These are phyloP conservation scores for Suhomyces bolitotheri DNA, from an alignment of 1,139 yeast species.

Conservation along the genomic window DNA sequence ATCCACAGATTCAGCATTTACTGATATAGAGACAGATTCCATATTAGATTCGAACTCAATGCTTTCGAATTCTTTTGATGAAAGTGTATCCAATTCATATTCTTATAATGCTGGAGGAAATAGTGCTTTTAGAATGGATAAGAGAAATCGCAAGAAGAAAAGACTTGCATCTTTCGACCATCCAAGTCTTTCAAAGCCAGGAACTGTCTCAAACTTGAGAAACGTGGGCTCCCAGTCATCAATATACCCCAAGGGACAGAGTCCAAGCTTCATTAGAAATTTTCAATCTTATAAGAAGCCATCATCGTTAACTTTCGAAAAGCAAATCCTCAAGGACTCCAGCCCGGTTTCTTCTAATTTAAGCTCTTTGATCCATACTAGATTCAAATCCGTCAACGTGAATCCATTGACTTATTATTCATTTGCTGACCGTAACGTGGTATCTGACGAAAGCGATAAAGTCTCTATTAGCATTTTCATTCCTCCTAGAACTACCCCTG, in stretches of 20 bases:
- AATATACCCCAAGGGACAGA: slow-evolving; percentile 1
- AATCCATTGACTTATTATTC: slow-evolving; percentile 57
- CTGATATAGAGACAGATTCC: slow-evolving; percentile 46
- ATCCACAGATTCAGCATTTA: slow-evolving; percentile 45
- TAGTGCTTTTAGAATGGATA: slow-evolving; percentile 12
- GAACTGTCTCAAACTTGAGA: slow-evolving; percentile 8
- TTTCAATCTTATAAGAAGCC: slow-evolving; percentile 7
- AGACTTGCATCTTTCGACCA: slow-evolving; percentile 22
- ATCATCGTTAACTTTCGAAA: slow-evolving; percentile 26
- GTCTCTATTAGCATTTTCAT: slow-evolving; percentile 38
- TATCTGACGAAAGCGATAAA: slow-evolving; percentile 1
- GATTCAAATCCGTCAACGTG: slow-evolving; percentile 34
- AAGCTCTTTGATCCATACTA: slow-evolving; percentile 43
- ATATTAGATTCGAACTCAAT: slow-evolving; percentile 33
- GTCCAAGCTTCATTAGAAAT: slow-evolving; percentile 3
- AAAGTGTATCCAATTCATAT: slow-evolving; percentile 16
- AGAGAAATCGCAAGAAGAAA: slow-evolving; percentile 23
- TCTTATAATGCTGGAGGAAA: slow-evolving; percentile 18
- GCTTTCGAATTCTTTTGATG: slow-evolving; percentile 28
- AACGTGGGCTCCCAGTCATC: slow-evolving; percentile 12
- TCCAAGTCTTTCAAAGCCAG: slow-evolving; percentile 18
- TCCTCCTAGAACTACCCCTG: slow-evolving; percentile 38
- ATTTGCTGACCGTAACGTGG: slow-evolving; percentile 38
- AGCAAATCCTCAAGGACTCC: slow-evolving; percentile 16
- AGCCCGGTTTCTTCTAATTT: slow-evolving; percentile 28